These are phyloP conservation scores for Hypoxylon rubiginosum DNA, from an alignment of 2,329 filamentous ascomycete genomes.

Conservation along the genomic window DNA sequence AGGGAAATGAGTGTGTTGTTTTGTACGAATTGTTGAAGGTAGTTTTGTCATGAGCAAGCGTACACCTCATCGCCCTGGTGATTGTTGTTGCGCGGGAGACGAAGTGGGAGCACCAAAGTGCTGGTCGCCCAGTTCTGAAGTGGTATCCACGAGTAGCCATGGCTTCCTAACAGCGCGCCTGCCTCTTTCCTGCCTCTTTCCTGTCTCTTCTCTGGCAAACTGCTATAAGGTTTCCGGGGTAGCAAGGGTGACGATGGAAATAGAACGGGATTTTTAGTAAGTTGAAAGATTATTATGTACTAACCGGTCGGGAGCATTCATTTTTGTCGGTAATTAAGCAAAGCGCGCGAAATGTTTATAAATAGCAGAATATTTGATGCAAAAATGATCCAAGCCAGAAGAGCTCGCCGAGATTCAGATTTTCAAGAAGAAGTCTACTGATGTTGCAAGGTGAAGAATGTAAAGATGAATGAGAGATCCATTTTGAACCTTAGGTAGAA, in stretches of 20 bases:
- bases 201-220: background rate
- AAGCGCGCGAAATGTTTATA: background rate
- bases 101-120: background rate
- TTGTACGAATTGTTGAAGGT: background rate
- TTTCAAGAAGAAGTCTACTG: background rate
- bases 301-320: conserved; percentile 71
- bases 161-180: background rate
- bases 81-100: background rate
- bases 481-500: background rate
- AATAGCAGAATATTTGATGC: background rate
- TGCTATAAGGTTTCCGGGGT: background rate
- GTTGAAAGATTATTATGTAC: conserved; percentile 44
- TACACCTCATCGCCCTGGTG: background rate
- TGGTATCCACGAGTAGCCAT: background rate
- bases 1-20: background rate
- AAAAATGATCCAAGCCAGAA: background rate
- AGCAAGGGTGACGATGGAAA: conserved; percentile 16
- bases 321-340: conserved; percentile 49
- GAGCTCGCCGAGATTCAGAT: background rate
- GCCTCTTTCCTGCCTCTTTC: background rate
- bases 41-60: background rate
- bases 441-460: background rate
- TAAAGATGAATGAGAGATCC: background rate
- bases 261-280: conserved; percentile 17
- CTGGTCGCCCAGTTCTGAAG: background rate